Percentiles rank a stretch among this genome's conserved stretches.
Evolutionary conservation across 1,284 basidiomycete species (phyloP).

Genomic region (Ustilago shanxiensis): DNA sequence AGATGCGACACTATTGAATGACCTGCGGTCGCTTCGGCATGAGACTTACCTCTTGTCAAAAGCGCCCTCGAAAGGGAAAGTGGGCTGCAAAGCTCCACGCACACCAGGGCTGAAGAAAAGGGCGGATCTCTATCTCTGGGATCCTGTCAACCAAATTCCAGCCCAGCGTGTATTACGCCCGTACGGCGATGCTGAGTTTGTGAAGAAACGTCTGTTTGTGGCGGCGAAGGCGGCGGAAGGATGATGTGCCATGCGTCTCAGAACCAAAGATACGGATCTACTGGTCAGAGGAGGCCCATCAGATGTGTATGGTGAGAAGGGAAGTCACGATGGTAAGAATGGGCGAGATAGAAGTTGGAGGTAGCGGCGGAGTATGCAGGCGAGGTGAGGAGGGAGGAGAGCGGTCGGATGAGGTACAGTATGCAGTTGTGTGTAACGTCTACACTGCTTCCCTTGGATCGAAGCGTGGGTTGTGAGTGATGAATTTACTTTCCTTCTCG

Average conservation of each 20-base stretch:
- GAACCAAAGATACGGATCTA: slow-evolving; percentile 18
- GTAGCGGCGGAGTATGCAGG: slow-evolving; percentile 12
- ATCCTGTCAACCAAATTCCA: slow-evolving; percentile 4
- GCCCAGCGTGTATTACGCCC: neutral
- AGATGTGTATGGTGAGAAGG: slow-evolving; percentile 15
- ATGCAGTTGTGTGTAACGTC: slow-evolving; percentile 28
- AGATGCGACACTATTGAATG: neutral
- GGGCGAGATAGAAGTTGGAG: slow-evolving; percentile 36
- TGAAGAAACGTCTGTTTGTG: neutral
- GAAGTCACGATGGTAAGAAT: slow-evolving; percentile 6
- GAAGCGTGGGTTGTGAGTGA: neutral
- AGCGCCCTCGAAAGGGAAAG: neutral
- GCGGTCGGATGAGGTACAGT: neutral
- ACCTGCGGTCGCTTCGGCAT: neutral
- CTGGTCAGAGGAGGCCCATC: slow-evolving; percentile 46
- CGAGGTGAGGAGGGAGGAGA: neutral
- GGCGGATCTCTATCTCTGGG: neutral
- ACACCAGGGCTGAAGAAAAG: neutral
- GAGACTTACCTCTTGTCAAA: neutral
- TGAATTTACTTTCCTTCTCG: neutral
- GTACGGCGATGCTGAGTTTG: neutral
- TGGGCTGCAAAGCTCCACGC: neutral
- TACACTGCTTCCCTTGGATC: slow-evolving; percentile 11
- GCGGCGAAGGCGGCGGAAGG: neutral
- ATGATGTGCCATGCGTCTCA: slow-evolving; percentile 47